Conservation (phyloP, 1,284 basidiomycete species). For the Cryptococcus sp. region DNA sequence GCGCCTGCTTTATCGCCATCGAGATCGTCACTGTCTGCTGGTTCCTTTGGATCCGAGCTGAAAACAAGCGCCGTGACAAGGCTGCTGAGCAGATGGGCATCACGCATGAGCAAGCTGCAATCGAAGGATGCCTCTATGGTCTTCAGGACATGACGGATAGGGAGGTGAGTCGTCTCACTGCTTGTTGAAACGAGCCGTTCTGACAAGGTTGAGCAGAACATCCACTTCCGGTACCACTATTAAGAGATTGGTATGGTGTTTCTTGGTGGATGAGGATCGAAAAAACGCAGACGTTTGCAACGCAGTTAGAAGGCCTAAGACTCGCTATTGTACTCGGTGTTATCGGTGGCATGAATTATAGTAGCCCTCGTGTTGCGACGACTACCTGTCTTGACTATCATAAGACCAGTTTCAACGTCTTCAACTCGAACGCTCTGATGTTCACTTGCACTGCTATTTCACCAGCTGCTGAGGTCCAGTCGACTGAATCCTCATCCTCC, state of each 20-base stretch:
- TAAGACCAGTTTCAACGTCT: conserved; percentile 61
- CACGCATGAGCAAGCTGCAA: conserved; percentile 11
- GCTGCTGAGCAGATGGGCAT: conserved; percentile 8
- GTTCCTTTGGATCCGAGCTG: conserved; percentile 17
- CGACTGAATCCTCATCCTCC: conserved; percentile 50
- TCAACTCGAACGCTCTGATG: conserved; percentile 78
- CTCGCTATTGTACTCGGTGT: no score
- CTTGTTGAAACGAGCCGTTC: not conserved
- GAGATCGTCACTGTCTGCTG: conserved; percentile 11
- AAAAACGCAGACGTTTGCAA: no score
- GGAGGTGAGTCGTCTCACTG: conserved; percentile 8
- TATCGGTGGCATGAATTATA: no score
- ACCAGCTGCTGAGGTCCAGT: conserved; percentile 51
- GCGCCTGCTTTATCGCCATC: conserved; percentile 17
- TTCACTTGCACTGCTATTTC: conserved; percentile 51
- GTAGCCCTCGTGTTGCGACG: no score
- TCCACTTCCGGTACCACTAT: not conserved
- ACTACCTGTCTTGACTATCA: not conserved
- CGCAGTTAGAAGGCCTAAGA: no score
- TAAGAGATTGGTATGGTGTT: not conserved
- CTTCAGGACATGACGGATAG: conserved; percentile 21
- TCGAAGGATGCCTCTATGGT: conserved; percentile 17
- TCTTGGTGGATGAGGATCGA: no score
- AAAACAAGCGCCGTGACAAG: conserved; percentile 19
- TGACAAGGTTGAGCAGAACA: not conserved